Evolutionary conservation across 805 yeast species (phyloP).

Genomic region (Candida manassasensis): DNA sequence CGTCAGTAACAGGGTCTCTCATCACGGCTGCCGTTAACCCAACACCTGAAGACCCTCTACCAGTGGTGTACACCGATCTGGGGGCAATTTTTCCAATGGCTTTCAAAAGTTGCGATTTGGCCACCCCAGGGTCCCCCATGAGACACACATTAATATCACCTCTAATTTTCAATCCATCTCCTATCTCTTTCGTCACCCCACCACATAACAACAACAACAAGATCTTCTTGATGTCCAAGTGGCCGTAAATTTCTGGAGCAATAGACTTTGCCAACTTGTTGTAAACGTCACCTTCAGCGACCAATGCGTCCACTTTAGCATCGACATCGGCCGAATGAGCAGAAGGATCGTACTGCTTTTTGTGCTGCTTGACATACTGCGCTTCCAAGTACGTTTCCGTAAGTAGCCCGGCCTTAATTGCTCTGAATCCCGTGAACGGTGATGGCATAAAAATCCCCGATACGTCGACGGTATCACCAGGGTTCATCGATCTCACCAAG

Average conservation of each 20-base stretch:
- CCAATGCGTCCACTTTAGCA: constrained; percentile 50
- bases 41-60: constrained; percentile 98
- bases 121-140: constrained; percentile 99
- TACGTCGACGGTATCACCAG: constrained; percentile 93
- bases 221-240: constrained; percentile 89
- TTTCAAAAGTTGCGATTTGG: constrained; percentile 92
- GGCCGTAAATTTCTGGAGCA: constrained; percentile 97
- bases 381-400: constrained; percentile 94
- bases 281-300: constrained; percentile 66
- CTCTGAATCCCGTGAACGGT: constrained; percentile 94
- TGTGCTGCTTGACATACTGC: constrained; percentile 80
- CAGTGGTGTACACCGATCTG: constrained; percentile 94
- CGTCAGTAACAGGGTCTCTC: constrained; percentile 99
- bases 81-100: constrained; percentile 92
- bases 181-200: constrained; percentile 90
- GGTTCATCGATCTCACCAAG: constrained; percentile 77
- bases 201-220: constrained; percentile 80
- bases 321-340: constrained; percentile 55
- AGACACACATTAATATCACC: constrained; percentile 94
- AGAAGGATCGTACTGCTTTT: constrained; percentile 72
- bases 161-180: constrained; percentile 95
- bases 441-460: constrained; percentile 90
- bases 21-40: constrained; percentile 98
- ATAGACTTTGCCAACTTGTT: constrained; percentile 78
- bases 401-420: constrained; percentile 84